Conservation (phyloP, 1,139 yeast genomes). For the Debaryomyces subglobosus region DNA sequence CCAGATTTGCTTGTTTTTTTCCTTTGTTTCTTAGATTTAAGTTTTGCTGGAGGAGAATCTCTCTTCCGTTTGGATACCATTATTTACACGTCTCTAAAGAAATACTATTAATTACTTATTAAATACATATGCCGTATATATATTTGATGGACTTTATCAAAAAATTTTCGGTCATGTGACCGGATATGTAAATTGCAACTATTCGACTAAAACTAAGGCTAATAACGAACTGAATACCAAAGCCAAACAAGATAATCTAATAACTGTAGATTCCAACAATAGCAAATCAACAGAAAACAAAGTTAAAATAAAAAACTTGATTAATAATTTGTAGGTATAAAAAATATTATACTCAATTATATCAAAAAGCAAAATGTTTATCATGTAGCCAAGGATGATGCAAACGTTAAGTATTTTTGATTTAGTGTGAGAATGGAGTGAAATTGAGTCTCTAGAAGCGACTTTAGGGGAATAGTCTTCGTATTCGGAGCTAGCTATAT, state of each 20-base stretch:
- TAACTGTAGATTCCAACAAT: slow-evolving; percentile 3
- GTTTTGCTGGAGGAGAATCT: slow-evolving; percentile 17
- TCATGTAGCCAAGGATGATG: slow-evolving; percentile 7
- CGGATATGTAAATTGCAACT: slow-evolving; percentile 9
- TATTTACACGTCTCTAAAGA: background rate
- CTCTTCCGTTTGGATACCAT: slow-evolving; percentile 30
- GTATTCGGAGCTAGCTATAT: slow-evolving; percentile 5
- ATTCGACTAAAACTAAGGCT: slow-evolving; percentile 4
- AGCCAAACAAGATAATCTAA: slow-evolving; percentile 11
- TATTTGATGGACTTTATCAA: slow-evolving; percentile 7
- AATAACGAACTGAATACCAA: slow-evolving; percentile 9
- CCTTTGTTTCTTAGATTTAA: slow-evolving; percentile 23
- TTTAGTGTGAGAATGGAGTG: background rate
- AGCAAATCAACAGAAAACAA: slow-evolving; percentile 10
- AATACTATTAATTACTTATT: slow-evolving; percentile 1
- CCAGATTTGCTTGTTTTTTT: slow-evolving; percentile 16
- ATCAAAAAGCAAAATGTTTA: slow-evolving; percentile 6
- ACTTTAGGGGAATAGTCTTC: background rate
- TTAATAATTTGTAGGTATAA: background rate
- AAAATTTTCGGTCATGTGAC: slow-evolving; percentile 11
- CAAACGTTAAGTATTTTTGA: background rate
- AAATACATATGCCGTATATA: slow-evolving; percentile 11
- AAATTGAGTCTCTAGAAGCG: background rate
- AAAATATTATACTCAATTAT: background rate
- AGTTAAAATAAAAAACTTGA: background rate